A percentile compares a stretch with the other conserved stretches of the same genome.
phyloP scores from a whole-genome alignment of 1,284 basidiomycete species.

The Fistulina hepatica region DNA sequence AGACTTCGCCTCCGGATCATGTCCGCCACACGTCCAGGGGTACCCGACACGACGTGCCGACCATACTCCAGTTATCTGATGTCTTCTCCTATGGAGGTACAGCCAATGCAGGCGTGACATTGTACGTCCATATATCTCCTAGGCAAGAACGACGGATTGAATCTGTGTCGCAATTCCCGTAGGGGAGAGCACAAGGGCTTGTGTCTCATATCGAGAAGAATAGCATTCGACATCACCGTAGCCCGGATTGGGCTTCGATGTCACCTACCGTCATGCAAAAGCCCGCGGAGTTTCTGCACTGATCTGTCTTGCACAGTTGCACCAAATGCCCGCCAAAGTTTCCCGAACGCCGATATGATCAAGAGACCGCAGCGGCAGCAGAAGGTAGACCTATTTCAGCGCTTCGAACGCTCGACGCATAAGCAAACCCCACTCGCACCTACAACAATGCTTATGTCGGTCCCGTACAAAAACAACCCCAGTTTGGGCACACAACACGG shows the following conservation, averaged over 20 bases:
- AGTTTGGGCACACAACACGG: too few species aligned
- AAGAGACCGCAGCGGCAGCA: too few species aligned
- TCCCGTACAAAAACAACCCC: too few species aligned
- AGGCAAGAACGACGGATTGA: slow-evolving; percentile 95
- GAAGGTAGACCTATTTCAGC: too few species aligned
- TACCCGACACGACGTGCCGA: slow-evolving; percentile 95
- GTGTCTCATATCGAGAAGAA: slow-evolving; percentile 89
- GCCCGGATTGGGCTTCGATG: slow-evolving; percentile 99
- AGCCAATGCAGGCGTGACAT: slow-evolving; percentile 98
- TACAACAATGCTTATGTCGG: too few species aligned
- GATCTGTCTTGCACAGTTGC: too few species aligned
- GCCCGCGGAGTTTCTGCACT: too few species aligned
- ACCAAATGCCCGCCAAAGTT: too few species aligned
- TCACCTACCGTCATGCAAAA: too few species aligned
- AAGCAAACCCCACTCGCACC: too few species aligned
- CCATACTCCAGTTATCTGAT: slow-evolving; percentile 98
- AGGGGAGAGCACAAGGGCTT: slow-evolving; percentile 91
- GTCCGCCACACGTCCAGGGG: slow-evolving; percentile 97
- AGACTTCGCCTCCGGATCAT: slow-evolving; percentile 96
- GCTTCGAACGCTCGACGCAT: too few species aligned
- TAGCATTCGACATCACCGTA: slow-evolving; percentile 92
- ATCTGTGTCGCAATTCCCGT: slow-evolving; percentile 97
- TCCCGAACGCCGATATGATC: too few species aligned
- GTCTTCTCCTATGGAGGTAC: slow-evolving; percentile 95
- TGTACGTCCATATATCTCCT: slow-evolving; percentile 98